Base-by-base conservation (phyloP, 2,329 filamentous ascomycete species). In the Dactylellina cionopaga region DNA sequence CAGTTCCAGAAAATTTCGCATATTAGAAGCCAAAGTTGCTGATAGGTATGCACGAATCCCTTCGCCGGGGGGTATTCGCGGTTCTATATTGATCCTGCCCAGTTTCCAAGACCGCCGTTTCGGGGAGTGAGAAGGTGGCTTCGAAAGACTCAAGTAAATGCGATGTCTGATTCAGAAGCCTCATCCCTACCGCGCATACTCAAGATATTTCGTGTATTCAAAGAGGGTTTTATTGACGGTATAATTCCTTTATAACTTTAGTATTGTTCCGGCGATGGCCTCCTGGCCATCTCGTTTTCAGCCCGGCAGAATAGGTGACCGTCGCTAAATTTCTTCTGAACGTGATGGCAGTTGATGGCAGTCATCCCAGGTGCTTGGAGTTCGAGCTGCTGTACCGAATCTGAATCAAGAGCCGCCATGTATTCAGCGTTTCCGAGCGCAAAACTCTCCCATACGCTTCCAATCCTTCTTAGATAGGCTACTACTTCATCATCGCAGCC, bases 201-300 rank as follows among this genome's bases (percentile, higher is more conserved):
- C 52, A 29, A 56, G 22, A 25, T 56, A 56, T 43, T 56, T 56
- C 3, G 22, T 56, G 29, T 56, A 31, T 43, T 56, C 52, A 10
- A 56, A 56, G 15, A 56, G 35, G 2, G 35, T 56, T 43, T 17
- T 3, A 56, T 9, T 1, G 35, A 56, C 17, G 52, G 52, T 7
- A 56, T 7, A 10, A 56, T 56, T 27, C 52, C 35, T 6, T 25
- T n/a, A 13, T 43, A 56, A 10, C 22, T 43, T 41, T 17, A 27
- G 1, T 41, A 2, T 2, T 11, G 5, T 11, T 6, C 15, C 22
- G 27, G 25, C 4, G 43, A 41, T 15, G 22, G 3, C 10, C 11
- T 39, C 31, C 22, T 25, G 6, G 24, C 5, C 13, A 5, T 2
- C 3, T n/a, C 11, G 17, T 43, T 15, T 29, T 7, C 43, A 29